A percentile compares a stretch with the other conserved stretches of the same genome.
These are phyloP conservation scores for Scenedesmus sp. DNA, from an alignment of 163 green algal genomes.

Conservation along the genomic window DNA sequence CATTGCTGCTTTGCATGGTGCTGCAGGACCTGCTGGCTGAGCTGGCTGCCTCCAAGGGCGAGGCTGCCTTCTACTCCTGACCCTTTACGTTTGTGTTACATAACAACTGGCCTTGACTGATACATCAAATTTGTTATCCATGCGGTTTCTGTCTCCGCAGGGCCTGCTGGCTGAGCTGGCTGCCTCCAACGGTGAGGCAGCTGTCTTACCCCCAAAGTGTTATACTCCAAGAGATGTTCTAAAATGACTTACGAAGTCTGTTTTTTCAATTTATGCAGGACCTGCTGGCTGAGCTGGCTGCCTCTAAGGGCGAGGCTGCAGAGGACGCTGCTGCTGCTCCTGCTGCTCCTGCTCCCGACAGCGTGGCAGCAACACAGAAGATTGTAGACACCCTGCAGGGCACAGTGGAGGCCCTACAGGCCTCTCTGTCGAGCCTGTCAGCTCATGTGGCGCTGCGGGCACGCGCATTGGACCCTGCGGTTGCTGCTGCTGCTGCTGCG, in stretches of 20 bases:
- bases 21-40: not conserved
- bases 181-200: not conserved
- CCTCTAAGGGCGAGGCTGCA: not conserved
- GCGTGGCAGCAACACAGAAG: conserved; percentile 3
- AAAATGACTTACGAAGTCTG: no score
- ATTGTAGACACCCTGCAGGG: conserved; percentile 30
- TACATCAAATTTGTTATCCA: no score
- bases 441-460: conserved; percentile 13
- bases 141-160: not conserved
- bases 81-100: no score
- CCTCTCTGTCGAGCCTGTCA: not conserved
- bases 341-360: conserved; percentile 11
- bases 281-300: not conserved
- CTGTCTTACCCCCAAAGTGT: no score
- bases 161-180: not conserved
- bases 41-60: not conserved
- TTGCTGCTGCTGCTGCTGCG: conserved; percentile 32
- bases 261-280: not conserved
- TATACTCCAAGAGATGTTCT: no score
- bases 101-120: no score
- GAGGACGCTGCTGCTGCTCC: not conserved
- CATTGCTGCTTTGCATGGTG: not conserved
- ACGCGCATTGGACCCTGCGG: conserved; percentile 32
- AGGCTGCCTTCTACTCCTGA: no score
- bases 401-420: conserved; percentile 3